Percentiles rank a stretch among this genome's conserved stretches.
These are phyloP conservation scores for Candida glaebosa DNA, from an alignment of 805 yeast species.

Conservation along the genomic window DNA sequence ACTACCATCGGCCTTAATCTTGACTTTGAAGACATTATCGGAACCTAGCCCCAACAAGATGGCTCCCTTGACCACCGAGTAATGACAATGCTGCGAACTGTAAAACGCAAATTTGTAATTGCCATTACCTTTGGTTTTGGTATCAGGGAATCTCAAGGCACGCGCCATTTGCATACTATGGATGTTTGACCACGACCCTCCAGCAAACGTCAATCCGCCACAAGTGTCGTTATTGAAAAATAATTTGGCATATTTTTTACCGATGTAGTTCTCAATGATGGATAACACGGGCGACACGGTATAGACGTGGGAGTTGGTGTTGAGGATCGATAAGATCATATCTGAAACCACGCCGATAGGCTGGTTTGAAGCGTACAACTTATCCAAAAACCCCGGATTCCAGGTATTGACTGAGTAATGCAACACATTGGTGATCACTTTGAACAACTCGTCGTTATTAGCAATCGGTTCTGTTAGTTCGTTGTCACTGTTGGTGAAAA, in stretches of 20 bases:
- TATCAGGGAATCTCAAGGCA: slow-evolving; percentile 61
- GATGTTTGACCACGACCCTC: slow-evolving; percentile 84
- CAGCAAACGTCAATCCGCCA: slow-evolving; percentile 83
- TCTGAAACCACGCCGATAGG: slow-evolving; percentile 81
- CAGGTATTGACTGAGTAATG: slow-evolving; percentile 75
- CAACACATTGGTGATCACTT: slow-evolving; percentile 53
- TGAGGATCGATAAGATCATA: slow-evolving; percentile 60
- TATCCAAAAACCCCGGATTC: slow-evolving; percentile 84
- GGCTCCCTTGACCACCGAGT: slow-evolving; percentile 79
- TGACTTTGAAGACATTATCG: slow-evolving; percentile 57
- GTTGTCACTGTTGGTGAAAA: slow-evolving; percentile 25
- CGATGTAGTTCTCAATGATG: slow-evolving; percentile 66
- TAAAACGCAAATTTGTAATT: slow-evolving; percentile 60
- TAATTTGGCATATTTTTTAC: slow-evolving; percentile 61
- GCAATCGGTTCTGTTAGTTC: slow-evolving; percentile 21
- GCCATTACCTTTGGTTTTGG: slow-evolving; percentile 58
- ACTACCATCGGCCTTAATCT: slow-evolving; percentile 52
- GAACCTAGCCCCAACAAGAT: slow-evolving; percentile 72
- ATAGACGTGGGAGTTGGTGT: slow-evolving; percentile 83
- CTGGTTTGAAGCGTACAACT: slow-evolving; percentile 79
- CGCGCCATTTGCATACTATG: slow-evolving; percentile 77
- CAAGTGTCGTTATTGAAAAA: slow-evolving; percentile 50
- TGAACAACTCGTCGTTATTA: slow-evolving; percentile 41
- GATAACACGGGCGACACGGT: slow-evolving; percentile 82
- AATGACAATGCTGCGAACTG: slow-evolving; percentile 71